phyloP scores from a whole-genome alignment of 805 yeast species.

The Ogataea zsoltii region DNA sequence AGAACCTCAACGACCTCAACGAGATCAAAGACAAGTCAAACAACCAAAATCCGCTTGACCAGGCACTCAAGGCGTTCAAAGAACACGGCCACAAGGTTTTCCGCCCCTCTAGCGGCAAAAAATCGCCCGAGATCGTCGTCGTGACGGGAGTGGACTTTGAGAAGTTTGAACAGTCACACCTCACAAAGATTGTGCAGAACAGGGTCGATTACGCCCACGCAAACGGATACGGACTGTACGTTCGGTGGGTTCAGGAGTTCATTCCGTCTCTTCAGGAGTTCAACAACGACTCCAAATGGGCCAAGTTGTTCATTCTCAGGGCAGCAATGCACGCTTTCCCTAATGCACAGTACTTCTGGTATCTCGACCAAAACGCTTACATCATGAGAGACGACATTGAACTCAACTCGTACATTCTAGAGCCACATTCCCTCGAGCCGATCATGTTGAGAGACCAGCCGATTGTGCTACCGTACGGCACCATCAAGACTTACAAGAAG shows the following conservation, averaged over 20 bases:
- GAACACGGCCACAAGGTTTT: slow-evolving; percentile 64
- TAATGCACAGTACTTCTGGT: slow-evolving; percentile 88
- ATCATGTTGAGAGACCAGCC: slow-evolving; percentile 71
- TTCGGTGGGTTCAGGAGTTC: slow-evolving; percentile 86
- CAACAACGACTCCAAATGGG: slow-evolving; percentile 57
- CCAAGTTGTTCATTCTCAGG: slow-evolving; percentile 60
- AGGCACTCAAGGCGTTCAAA: slow-evolving; percentile 58
- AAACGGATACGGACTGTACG: slow-evolving; percentile 79
- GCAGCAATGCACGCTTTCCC: slow-evolving; percentile 97
- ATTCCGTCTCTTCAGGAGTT: slow-evolving; percentile 55
- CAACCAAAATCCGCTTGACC: slow-evolving; percentile 43
- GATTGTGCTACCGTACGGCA: slow-evolving; percentile 66
- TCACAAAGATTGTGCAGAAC: slow-evolving; percentile 75
- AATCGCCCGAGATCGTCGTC: slow-evolving; percentile 65
- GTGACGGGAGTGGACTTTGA: slow-evolving; percentile 82
- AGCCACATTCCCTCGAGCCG: slow-evolving; percentile 59
- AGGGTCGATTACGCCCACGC: slow-evolving; percentile 84
- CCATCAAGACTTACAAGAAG: slow-evolving; percentile 67
- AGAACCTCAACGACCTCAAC: slow-evolving; percentile 36
- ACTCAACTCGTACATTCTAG: slow-evolving; percentile 57
- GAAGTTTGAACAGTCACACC: slow-evolving; percentile 55
- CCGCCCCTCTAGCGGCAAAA: slow-evolving; percentile 35
- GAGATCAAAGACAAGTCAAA: slow-evolving; percentile 51
- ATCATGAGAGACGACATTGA: slow-evolving; percentile 72
- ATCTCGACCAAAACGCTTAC: slow-evolving; percentile 72